phyloP scores from a whole-genome alignment of 2,329 filamentous ascomycete genomes.

The Trichocomaceae sp. region DNA sequence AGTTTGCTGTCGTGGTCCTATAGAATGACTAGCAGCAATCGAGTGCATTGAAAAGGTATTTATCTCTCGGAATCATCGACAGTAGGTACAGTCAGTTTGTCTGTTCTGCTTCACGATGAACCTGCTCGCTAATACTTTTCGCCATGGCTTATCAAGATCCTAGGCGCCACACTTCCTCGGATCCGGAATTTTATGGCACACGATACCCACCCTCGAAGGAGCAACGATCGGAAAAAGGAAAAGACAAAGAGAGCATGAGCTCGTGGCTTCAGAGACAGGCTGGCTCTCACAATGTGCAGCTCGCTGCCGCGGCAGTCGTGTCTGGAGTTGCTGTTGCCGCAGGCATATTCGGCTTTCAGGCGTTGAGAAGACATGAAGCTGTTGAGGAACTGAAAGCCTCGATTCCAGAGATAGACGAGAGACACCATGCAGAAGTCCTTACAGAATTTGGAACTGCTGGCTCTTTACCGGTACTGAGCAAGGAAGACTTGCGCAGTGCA shows the following conservation, averaged over 20 bases:
- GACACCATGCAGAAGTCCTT: conserved; percentile 48
- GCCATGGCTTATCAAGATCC: conserved; percentile 9
- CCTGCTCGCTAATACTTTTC: neutral
- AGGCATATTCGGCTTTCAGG: conserved; percentile 53
- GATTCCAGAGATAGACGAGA: conserved; percentile 50
- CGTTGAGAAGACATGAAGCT: conserved; percentile 48
- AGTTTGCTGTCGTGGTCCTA: conserved; percentile 6
- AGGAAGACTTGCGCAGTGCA: conserved; percentile 53
- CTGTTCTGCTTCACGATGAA: conserved; percentile 1
- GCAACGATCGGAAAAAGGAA: neutral
- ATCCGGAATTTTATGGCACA: conserved; percentile 7
- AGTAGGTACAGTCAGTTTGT: neutral
- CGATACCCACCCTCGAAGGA: neutral
- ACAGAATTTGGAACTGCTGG: conserved; percentile 44
- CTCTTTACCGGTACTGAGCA: conserved; percentile 26
- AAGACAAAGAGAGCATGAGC: conserved; percentile 28
- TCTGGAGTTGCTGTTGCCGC: conserved; percentile 41
- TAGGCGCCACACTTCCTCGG: conserved; percentile 3
- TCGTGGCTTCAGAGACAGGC: conserved; percentile 40
- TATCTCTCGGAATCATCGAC: neutral
- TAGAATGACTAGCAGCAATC: conserved; percentile 3
- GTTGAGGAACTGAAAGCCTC: conserved; percentile 55
- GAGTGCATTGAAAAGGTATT: conserved; percentile 6
- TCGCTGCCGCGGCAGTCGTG: conserved; percentile 38
- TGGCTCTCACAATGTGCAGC: conserved; percentile 36